Evolutionary conservation across 495 filamentous ascomycete genomes (phyloP).

Genomic region (Penicillium malachiteum): DNA sequence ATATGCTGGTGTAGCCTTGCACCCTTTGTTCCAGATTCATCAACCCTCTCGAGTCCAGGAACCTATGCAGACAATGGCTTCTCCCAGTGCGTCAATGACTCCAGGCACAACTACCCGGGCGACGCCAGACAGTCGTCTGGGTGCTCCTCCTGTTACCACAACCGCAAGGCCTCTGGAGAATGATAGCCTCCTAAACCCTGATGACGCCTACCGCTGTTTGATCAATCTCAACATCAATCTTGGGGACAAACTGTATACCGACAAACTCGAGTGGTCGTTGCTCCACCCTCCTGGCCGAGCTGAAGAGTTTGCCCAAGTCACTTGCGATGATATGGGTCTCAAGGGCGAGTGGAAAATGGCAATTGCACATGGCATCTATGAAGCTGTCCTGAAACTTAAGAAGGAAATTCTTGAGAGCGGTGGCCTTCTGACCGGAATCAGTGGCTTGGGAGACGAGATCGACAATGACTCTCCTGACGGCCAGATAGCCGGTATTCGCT

Average conservation of each 20-base stretch:
- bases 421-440: constrained; percentile 69
- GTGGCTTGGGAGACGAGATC: constrained; percentile 70
- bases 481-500: constrained; percentile 85
- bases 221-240: constrained; percentile 90
- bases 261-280: constrained; percentile 98
- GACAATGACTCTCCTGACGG: constrained; percentile 84
- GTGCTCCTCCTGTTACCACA: constrained; percentile 27
- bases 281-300: constrained; percentile 88
- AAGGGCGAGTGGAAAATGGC: constrained; percentile 91
- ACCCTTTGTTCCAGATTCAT: constrained; percentile 75
- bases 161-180: constrained; percentile 46
- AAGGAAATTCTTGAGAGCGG: constrained; percentile 94
- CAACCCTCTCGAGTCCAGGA: constrained; percentile 40
- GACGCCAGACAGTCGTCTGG: constrained; percentile 47
- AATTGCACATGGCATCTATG: constrained; percentile 94
- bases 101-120: constrained; percentile 44
- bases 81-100: constrained; percentile 54
- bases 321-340: constrained; percentile 87
- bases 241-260: constrained; percentile 86
- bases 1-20: constrained; percentile 90
- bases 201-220: constrained; percentile 90
- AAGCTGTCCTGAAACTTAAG: constrained; percentile 87
- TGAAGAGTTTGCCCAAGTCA: constrained; percentile 87
- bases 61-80: constrained; percentile 34
- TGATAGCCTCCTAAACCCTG: constrained; percentile 68